phyloP scores from a whole-genome alignment of 2,329 filamentous ascomycete genomes.

The Teratosphaeria epicoccoides region DNA sequence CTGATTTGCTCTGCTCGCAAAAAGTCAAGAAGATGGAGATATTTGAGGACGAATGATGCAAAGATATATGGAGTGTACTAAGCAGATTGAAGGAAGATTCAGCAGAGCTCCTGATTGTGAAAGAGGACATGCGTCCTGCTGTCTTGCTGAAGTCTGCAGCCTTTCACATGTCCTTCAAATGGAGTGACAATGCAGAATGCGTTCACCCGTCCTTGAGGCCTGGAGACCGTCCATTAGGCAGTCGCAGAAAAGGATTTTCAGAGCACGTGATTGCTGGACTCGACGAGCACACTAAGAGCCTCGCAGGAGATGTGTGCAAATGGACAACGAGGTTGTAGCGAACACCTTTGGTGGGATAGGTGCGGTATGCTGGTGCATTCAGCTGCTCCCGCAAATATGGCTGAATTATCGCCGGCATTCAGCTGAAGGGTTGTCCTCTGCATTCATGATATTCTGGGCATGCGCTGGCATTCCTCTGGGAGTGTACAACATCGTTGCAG shows the following conservation, averaged over 20 bases:
- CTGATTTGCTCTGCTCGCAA: too few relatives aligned
- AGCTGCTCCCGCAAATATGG: conserved; percentile 59
- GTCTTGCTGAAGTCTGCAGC: too few relatives aligned
- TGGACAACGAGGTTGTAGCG: conserved; percentile 46
- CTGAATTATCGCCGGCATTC: conserved; percentile 58
- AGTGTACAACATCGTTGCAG: conserved; percentile 46
- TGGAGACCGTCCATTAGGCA: too few relatives aligned
- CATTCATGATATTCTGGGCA: conserved; percentile 65
- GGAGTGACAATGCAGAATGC: too few relatives aligned
- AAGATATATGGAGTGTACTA: too few relatives aligned
- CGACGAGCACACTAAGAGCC: not conserved
- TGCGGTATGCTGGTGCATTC: conserved; percentile 56
- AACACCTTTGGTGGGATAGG: conserved; percentile 51
- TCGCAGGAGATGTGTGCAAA: conserved; percentile 19
- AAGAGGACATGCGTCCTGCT: too few relatives aligned
- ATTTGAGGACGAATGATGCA: too few relatives aligned
- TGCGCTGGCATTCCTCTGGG: conserved; percentile 58
- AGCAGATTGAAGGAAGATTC: too few relatives aligned
- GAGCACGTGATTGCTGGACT: not conserved
- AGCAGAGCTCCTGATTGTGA: too few relatives aligned
- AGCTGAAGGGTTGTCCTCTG: conserved; percentile 53
- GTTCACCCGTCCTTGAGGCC: too few relatives aligned
- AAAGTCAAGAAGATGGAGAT: too few relatives aligned
- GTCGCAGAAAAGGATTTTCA: not conserved
- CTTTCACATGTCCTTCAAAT: too few relatives aligned